These are phyloP conservation scores for Bipolaris sorokiniana DNA, from an alignment of 2,329 filamentous ascomycete genomes.

Conservation along the genomic window DNA sequence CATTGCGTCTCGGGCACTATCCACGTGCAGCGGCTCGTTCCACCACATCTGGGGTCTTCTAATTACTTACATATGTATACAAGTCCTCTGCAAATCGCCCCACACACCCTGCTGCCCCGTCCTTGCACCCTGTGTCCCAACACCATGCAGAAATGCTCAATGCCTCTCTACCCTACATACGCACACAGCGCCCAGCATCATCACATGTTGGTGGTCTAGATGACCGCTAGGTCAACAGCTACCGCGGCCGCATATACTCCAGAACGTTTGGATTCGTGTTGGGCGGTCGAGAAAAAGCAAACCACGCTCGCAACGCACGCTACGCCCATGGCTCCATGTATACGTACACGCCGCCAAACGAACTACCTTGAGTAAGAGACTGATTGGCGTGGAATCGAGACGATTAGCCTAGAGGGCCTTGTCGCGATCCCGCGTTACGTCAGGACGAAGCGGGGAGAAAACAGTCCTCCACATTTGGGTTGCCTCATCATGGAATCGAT, in stretches of 20 bases:
- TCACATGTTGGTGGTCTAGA: too few relatives aligned
- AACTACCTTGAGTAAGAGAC: neutral
- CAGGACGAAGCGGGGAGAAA: neutral
- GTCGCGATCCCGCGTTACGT: neutral
- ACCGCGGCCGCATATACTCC: neutral
- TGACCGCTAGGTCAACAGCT: neutral
- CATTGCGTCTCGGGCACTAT: neutral
- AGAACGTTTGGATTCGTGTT: neutral
- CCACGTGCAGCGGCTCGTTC: neutral
- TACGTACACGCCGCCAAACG: neutral
- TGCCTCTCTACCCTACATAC: too few relatives aligned
- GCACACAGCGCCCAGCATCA: too few relatives aligned
- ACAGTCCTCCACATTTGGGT: neutral
- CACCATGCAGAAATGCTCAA: too few relatives aligned
- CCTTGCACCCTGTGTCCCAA: too few relatives aligned
- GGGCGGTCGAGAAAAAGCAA: neutral
- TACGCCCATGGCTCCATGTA: neutral
- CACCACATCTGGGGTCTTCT: too few relatives aligned
- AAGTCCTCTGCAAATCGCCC: neutral
- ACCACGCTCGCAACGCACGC: neutral
- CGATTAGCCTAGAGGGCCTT: neutral
- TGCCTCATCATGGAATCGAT: neutral
- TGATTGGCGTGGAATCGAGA: neutral
- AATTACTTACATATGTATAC: neutral
- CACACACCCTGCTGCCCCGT: neutral